A percentile compares a stretch with the other conserved stretches of the same genome.
Evolutionary conservation across 208 protist genomes (phyloP).

Genomic region (Naegleria gruberi): DNA sequence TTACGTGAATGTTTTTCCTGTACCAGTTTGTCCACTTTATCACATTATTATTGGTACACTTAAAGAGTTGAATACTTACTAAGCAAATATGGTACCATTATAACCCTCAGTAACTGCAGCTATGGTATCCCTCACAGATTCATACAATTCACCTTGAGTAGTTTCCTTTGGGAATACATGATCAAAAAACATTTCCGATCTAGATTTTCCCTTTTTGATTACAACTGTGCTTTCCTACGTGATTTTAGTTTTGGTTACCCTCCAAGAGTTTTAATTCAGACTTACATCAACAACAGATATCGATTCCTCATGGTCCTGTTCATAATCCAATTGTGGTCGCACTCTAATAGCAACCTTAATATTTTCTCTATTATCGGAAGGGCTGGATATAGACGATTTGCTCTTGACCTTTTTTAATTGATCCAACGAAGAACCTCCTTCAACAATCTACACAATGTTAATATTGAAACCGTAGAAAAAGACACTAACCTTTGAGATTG

Average conservation of each 20-base stretch:
- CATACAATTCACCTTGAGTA: slow-evolving; percentile 69
- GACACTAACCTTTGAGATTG: neutral
- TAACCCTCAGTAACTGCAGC: neutral
- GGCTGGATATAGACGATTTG: neutral
- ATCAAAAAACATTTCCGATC: slow-evolving; percentile 43
- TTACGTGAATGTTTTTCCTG: slow-evolving; percentile 29
- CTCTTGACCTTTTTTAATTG: neutral
- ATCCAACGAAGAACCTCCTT: neutral
- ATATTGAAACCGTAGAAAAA: too few species aligned
- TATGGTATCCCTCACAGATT: slow-evolving; percentile 46
- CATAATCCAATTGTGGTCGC: slow-evolving; percentile 61
- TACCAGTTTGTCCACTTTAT: slow-evolving; percentile 39
- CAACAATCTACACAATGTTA: neutral
- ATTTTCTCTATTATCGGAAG: slow-evolving; percentile 36
- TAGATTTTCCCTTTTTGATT: slow-evolving; percentile 14
- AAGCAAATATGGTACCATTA: slow-evolving; percentile 13
- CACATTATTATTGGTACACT: neutral
- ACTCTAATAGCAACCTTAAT: slow-evolving; percentile 73
- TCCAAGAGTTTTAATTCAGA: neutral
- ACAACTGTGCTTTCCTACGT: neutral
- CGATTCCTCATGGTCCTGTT: slow-evolving; percentile 46
- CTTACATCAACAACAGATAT: slow-evolving; percentile 30
- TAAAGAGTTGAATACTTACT: neutral
- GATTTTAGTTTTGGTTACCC: neutral
- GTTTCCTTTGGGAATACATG: slow-evolving; percentile 44